phyloP scores from a whole-genome alignment of 2,329 filamentous ascomycete genomes.

The Penicillium sclerotiorum region DNA sequence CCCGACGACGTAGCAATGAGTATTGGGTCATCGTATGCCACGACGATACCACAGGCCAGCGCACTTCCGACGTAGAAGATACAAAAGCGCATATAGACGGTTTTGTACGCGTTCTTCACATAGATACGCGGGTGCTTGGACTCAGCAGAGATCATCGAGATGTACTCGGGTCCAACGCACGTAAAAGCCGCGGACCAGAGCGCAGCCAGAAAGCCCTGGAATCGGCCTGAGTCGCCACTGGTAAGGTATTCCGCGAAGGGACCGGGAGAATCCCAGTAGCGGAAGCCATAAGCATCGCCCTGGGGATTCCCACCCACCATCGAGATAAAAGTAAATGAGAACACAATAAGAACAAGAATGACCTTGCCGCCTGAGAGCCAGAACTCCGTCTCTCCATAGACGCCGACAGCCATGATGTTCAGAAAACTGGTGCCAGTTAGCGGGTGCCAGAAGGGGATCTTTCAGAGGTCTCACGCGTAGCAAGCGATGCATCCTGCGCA shows the following conservation, averaged over 20 bases:
- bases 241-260: conserved; percentile 67
- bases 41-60: conserved; percentile 67
- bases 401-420: conserved; percentile 47
- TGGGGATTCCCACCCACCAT: conserved; percentile 79
- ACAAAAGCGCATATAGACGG: conserved; percentile 74
- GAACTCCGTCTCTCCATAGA: conserved; percentile 52
- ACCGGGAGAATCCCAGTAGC: conserved; percentile 62
- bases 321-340: conserved; percentile 66
- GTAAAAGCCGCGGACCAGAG: conserved; percentile 11
- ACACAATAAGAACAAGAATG: conserved; percentile 34
- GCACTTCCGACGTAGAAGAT: conserved; percentile 73
- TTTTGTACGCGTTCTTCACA: conserved; percentile 71
- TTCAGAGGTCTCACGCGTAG: neutral
- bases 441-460: neutral
- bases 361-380: conserved; percentile 50
- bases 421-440: conserved; percentile 17
- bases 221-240: conserved; percentile 51
- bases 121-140: conserved; percentile 66
- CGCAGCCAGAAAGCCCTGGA: conserved; percentile 37
- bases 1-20: neutral
- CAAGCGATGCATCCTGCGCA: conserved; percentile 11
- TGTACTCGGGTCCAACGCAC: conserved; percentile 66
- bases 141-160: conserved; percentile 64
- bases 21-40: conserved; percentile 63
- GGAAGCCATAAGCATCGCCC: conserved; percentile 70